These are phyloP conservation scores for Tylopilus rubrobrunneus DNA, from an alignment of 768 basidiomycete genomes.

Conservation along the genomic window DNA sequence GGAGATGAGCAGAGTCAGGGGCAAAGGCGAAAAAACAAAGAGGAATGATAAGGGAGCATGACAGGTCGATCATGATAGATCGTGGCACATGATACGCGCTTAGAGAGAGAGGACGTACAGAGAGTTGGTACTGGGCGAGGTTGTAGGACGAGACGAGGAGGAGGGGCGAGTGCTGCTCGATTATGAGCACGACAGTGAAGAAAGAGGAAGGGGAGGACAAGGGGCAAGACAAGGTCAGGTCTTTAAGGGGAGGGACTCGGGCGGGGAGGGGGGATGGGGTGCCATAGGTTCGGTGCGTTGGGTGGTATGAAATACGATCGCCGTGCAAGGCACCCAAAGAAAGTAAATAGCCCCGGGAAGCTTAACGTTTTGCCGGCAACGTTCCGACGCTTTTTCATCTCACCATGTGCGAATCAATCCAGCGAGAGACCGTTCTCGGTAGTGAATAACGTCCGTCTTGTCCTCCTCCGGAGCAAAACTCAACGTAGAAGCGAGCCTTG, in stretches of 20 bases:
- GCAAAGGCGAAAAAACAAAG: background rate
- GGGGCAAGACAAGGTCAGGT: conserved; percentile 10
- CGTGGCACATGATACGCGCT: conserved; percentile 29
- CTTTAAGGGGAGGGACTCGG: conserved; percentile 16
- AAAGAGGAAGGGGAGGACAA: background rate
- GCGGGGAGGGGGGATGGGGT: conserved; percentile 1
- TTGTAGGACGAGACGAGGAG: conserved; percentile 53
- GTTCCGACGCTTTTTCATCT: conserved; percentile 26
- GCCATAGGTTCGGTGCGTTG: background rate
- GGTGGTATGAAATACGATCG: conserved; percentile 31
- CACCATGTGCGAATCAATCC: conserved; percentile 27
- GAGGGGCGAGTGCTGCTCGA: conserved; percentile 44
- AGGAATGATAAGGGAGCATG: conserved; percentile 13
- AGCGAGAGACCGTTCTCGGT: conserved; percentile 33
- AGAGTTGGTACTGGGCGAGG: conserved; percentile 59
- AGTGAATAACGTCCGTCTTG: conserved; percentile 33
- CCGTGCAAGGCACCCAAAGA: conserved; percentile 32
- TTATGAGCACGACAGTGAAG: conserved; percentile 40
- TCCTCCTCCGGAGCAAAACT: background rate
- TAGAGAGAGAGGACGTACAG: conserved; percentile 40
- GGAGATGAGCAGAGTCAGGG: conserved; percentile 10
- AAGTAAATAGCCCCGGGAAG: conserved; percentile 33
- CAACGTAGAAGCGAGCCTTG: conserved; percentile 21
- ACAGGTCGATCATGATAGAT: conserved; percentile 31
- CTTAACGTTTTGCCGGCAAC: conserved; percentile 32